Percentiles rank a stretch among this genome's conserved stretches.
phyloP scores from a whole-genome alignment of 768 basidiomycete genomes.

The Collybia sp. region DNA sequence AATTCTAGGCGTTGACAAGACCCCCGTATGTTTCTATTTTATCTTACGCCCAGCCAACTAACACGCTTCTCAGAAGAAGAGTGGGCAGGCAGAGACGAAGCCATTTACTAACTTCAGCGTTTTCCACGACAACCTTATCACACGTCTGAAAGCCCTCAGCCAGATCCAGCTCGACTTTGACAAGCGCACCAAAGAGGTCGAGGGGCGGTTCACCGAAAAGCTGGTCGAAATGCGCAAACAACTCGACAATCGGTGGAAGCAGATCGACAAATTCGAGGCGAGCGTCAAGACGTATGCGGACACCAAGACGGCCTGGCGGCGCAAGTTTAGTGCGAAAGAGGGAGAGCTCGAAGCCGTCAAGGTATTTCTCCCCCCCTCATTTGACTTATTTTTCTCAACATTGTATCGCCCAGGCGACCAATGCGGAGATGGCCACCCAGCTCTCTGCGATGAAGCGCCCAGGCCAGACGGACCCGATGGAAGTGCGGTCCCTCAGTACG shows the following conservation, averaged over 20 bases:
- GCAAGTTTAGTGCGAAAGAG: conserved; percentile 76
- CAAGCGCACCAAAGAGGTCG: conserved; percentile 75
- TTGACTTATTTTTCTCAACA: not conserved
- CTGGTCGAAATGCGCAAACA: conserved; percentile 79
- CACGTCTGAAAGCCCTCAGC: conserved; percentile 77
- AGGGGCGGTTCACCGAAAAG: conserved; percentile 67
- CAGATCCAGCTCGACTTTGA: conserved; percentile 88
- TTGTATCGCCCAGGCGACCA: conserved; percentile 47
- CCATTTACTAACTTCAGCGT: conserved; percentile 91
- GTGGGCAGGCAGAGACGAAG: conserved; percentile 76
- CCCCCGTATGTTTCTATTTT: conserved; percentile 50
- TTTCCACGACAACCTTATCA: conserved; percentile 93
- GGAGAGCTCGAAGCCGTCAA: conserved; percentile 88
- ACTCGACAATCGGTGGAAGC: conserved; percentile 83
- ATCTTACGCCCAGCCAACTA: not conserved
- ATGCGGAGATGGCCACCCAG: conserved; percentile 70
- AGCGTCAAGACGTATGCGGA: conserved; percentile 81
- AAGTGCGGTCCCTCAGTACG: conserved; percentile 63
- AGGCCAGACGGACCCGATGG: conserved; percentile 56
- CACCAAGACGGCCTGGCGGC: conserved; percentile 78
- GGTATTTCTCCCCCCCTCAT: conserved; percentile 36
- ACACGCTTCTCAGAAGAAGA: conserved; percentile 53
- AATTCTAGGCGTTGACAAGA: conserved; percentile 87
- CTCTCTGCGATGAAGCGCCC: conserved; percentile 59
- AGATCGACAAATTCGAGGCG: conserved; percentile 89